Percentiles rank a stretch among this genome's conserved stretches.
Evolutionary conservation across 768 basidiomycete species (phyloP).

Genomic region (Amanita rubescens): DNA sequence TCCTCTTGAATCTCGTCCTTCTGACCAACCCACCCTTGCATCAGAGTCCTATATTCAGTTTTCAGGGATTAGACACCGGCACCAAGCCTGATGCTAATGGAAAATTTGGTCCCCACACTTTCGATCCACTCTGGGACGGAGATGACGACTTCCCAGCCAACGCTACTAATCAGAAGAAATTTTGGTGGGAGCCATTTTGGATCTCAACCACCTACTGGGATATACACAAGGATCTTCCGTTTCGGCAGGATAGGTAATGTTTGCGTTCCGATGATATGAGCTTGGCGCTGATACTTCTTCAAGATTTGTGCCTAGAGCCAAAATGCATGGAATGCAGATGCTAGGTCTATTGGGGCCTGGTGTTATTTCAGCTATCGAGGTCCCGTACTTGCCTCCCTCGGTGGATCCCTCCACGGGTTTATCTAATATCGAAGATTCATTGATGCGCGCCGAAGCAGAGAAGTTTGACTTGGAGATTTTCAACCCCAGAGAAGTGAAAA

Average conservation of each 20-base stretch:
- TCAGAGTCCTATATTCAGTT: constrained; percentile 90
- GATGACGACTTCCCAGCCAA: constrained; percentile 38
- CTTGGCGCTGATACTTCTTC: constrained; percentile 7
- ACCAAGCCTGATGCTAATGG: constrained; percentile 37
- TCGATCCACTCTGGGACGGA: constrained; percentile 73
- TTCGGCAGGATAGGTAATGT: constrained; percentile 64
- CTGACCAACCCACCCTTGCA: constrained; percentile 90
- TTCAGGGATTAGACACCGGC: constrained; percentile 59
- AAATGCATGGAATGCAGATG: constrained; percentile 97
- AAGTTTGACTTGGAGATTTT: constrained; percentile 72
- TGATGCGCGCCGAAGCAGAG: constrained; percentile 53
- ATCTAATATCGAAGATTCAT: constrained; percentile 25
- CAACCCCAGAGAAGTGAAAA: constrained; percentile 34
- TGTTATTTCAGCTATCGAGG: constrained; percentile 80
- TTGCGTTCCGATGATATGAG: neutral
- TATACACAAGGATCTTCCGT: constrained; percentile 77
- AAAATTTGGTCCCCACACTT: constrained; percentile 37
- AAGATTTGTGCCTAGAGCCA: constrained; percentile 90
- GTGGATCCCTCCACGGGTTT: constrained; percentile 24
- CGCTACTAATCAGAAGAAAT: constrained; percentile 41
- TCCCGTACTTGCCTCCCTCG: constrained; percentile 63
- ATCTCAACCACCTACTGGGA: constrained; percentile 81
- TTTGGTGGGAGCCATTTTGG: constrained; percentile 93
- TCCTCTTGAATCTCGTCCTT: constrained; percentile 81
- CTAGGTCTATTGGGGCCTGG: constrained; percentile 88